Conservation (phyloP, 2,329 filamentous ascomycete species). For the Coccinonectria pachysandricola region DNA sequence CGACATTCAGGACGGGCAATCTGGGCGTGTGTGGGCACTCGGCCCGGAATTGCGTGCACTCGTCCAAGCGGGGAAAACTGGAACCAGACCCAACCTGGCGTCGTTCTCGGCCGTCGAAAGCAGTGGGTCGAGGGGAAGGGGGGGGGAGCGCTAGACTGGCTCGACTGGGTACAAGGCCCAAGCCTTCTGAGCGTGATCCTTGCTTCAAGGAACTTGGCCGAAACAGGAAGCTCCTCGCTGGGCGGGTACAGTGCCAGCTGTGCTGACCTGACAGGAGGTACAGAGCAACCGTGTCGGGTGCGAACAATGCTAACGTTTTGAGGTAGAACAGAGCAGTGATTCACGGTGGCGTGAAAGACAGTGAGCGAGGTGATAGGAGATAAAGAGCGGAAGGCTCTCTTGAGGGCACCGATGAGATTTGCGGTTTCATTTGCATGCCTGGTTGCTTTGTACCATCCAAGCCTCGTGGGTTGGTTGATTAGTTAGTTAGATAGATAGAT, state of each 20-base stretch:
- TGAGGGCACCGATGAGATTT: too few species aligned
- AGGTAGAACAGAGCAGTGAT: too few species aligned
- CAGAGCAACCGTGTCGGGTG: too few species aligned
- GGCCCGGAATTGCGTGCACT: constrained; percentile 10
- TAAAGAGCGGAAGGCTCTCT: too few species aligned
- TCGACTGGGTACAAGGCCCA: constrained; percentile 4
- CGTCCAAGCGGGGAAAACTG: constrained; percentile 14
- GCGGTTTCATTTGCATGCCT: too few species aligned
- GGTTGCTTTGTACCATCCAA: too few species aligned
- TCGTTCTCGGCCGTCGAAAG: constrained; percentile 7
- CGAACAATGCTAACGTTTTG: constrained; percentile 4
- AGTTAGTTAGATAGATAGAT: too few species aligned
- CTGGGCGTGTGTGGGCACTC: constrained; percentile 10
- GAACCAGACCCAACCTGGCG: constrained; percentile 9
- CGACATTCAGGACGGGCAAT: too few species aligned
- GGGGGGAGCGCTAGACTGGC: constrained; percentile 1
- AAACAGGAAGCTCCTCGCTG: constrained; percentile 16
- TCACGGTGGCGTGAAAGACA: too few species aligned
- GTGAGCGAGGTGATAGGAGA: too few species aligned
- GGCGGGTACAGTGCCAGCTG: constrained; percentile 14
- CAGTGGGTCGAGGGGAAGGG: constrained; percentile 3
- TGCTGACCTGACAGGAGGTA: too few species aligned
- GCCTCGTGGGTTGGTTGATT: too few species aligned
- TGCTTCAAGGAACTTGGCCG: constrained; percentile 8
- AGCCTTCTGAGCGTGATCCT: constrained; percentile 9